Conservation (phyloP, 805 yeast species). For the Suhomyces xylopsoci region DNA sequence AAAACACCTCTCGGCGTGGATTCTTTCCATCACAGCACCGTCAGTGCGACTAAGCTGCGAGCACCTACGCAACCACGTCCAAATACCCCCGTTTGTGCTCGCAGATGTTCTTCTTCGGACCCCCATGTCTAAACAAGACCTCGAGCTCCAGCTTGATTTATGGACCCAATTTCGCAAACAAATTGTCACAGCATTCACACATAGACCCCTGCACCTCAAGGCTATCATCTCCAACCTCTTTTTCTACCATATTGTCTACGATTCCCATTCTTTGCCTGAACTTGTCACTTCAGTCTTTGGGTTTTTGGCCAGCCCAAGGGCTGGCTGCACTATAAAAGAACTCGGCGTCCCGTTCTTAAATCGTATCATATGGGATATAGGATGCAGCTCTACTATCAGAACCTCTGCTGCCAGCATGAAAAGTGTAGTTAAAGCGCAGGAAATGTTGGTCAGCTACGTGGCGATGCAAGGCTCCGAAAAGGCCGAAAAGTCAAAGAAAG, state of each 20-base stretch:
- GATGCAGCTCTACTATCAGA: conserved; percentile 12
- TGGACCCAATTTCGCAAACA: conserved; percentile 28
- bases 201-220: conserved; percentile 17
- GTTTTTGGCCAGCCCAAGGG: conserved; percentile 14
- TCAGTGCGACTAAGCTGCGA: conserved; percentile 31
- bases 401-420: background rate
- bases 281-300: conserved; percentile 17
- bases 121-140: conserved; percentile 30
- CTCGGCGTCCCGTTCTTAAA: conserved; percentile 21
- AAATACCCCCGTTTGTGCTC: conserved; percentile 38
- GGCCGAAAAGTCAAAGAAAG: conserved; percentile 2
- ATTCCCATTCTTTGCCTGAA: conserved; percentile 17
- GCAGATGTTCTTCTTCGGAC: conserved; percentile 39
- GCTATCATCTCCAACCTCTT: conserved; percentile 25
- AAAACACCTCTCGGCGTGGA: conserved; percentile 20
- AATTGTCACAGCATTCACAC: conserved; percentile 20
- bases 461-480: conserved; percentile 4
- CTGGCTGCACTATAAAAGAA: conserved; percentile 19
- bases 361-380: conserved; percentile 26
- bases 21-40: conserved; percentile 28
- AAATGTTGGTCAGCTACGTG: conserved; percentile 20
- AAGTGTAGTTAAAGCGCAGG: conserved; percentile 26
- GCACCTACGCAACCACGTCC: conserved; percentile 22
- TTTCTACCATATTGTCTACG: conserved; percentile 25
- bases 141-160: conserved; percentile 33